Conservation (phyloP, 305 asterid genomes). For the Fraxinus sp. region DNA sequence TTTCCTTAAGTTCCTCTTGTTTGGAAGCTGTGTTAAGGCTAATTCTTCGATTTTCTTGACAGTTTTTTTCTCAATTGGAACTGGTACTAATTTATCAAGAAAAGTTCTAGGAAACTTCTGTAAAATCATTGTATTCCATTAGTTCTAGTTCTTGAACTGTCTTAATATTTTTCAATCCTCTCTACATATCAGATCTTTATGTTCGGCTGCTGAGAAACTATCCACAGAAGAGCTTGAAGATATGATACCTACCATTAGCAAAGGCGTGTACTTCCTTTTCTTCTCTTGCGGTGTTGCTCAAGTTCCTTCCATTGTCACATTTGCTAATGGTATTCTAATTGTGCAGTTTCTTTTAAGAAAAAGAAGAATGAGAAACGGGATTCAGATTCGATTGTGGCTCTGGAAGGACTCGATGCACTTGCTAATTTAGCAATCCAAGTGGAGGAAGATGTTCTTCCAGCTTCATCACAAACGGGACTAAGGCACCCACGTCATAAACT, state of each 20-base stretch:
- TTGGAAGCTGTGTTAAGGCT: not conserved
- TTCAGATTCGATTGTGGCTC: constrained; percentile 35
- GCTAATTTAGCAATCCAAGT: constrained; percentile 63
- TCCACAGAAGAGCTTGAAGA: constrained; percentile 55
- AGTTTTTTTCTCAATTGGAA: not conserved
- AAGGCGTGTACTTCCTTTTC: constrained; percentile 38
- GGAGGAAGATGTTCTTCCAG: constrained; percentile 44
- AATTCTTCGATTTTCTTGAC: not conserved
- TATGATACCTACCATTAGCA: constrained; percentile 43
- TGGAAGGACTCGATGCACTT: constrained; percentile 68
- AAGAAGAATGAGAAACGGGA: constrained; percentile 44
- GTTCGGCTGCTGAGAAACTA: constrained; percentile 72
- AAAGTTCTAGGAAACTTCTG: not conserved
- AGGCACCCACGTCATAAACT: constrained; percentile 78
- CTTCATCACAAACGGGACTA: constrained; percentile 49
- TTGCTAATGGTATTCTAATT: constrained; percentile 3
- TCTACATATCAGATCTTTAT: constrained; percentile 53
- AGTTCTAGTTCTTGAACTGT: not conserved
- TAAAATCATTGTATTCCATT: not conserved
- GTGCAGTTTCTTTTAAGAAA: constrained; percentile 50
- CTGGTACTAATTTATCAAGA: not conserved
- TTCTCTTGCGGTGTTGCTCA: constrained; percentile 4
- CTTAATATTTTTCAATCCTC: constrained; percentile 13
- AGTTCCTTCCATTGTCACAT: not conserved
- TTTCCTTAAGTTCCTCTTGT: not conserved